These are phyloP conservation scores for Peronospora belbahrii DNA, from an alignment of 352 stramenopile genomes.

Conservation along the genomic window DNA sequence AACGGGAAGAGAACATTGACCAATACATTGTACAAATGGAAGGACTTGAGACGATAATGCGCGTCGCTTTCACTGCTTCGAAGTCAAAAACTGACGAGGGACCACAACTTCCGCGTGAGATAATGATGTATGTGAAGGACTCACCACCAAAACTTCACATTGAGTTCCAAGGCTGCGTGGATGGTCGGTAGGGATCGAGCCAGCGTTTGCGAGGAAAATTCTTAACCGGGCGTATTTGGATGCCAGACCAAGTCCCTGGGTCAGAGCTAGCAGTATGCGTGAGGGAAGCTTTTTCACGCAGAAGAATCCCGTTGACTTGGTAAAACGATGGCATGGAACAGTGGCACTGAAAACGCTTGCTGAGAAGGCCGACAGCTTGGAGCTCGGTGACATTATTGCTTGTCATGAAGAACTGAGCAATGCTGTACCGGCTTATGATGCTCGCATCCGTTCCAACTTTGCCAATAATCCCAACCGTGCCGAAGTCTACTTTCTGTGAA, in stretches of 20 bases:
- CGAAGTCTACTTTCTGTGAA: slow-evolving; percentile 21
- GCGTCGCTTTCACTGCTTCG: neutral
- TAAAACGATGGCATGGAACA: slow-evolving; percentile 23
- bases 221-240: slow-evolving; percentile 19
- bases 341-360: neutral
- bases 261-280: slow-evolving; percentile 5
- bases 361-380: neutral
- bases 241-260: slow-evolving; percentile 12
- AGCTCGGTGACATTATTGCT: slow-evolving; percentile 16
- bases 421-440: slow-evolving; percentile 10
- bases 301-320: neutral
- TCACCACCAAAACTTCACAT: slow-evolving; percentile 10
- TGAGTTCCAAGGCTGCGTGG: slow-evolving; percentile 18
- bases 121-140: slow-evolving; percentile 6
- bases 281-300: slow-evolving; percentile 3
- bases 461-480: slow-evolving; percentile 18
- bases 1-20: slow-evolving; percentile 11
- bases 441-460: slow-evolving; percentile 23
- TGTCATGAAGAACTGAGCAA: neutral
- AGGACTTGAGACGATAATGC: neutral
- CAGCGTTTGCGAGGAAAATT: slow-evolving; percentile 12
- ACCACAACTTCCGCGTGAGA: slow-evolving; percentile 10
- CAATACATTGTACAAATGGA: slow-evolving; percentile 18
- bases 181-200: slow-evolving; percentile 18
- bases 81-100: neutral